Conservation (phyloP, 495 filamentous ascomycete genomes). For the Bryoglossum gracile region DNA sequence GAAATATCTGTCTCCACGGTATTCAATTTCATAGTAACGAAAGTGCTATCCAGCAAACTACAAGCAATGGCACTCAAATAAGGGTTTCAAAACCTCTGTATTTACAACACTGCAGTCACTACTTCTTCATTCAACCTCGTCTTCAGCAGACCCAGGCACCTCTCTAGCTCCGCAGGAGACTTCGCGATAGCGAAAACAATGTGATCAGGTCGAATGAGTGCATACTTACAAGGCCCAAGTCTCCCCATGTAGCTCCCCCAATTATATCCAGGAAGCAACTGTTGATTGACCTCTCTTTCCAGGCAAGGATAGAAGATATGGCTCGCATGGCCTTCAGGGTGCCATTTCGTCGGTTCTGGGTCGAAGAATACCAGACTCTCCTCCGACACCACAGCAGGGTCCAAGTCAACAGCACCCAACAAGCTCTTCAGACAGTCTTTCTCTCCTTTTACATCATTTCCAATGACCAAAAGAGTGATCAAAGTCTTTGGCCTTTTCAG, state of each 20-base stretch:
- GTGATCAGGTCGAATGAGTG: conserved; percentile 22
- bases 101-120: too few species aligned
- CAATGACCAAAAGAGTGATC: neutral
- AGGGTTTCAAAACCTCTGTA: too few species aligned
- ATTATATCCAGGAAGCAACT: neutral
- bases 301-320: neutral
- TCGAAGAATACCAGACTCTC: neutral
- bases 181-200: conserved; percentile 17
- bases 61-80: too few species aligned
- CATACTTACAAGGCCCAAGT: conserved; percentile 13
- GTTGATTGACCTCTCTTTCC: neutral
- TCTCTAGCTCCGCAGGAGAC: conserved; percentile 7
- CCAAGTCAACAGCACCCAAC: neutral
- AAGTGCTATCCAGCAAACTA: too few species aligned
- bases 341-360: neutral
- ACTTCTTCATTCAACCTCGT: neutral
- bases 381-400: neutral
- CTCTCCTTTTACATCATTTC: neutral
- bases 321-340: neutral
- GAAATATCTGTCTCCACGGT: too few species aligned
- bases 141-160: conserved; percentile 19
- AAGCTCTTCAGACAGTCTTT: neutral
- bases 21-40: too few species aligned
- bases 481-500: neutral
- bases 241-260: neutral